Percentiles rank a stretch among this genome's conserved stretches.
These are phyloP conservation scores for Paracorniculantispora psalliotae DNA, from an alignment of 2,329 filamentous ascomycete species.

Conservation along the genomic window DNA sequence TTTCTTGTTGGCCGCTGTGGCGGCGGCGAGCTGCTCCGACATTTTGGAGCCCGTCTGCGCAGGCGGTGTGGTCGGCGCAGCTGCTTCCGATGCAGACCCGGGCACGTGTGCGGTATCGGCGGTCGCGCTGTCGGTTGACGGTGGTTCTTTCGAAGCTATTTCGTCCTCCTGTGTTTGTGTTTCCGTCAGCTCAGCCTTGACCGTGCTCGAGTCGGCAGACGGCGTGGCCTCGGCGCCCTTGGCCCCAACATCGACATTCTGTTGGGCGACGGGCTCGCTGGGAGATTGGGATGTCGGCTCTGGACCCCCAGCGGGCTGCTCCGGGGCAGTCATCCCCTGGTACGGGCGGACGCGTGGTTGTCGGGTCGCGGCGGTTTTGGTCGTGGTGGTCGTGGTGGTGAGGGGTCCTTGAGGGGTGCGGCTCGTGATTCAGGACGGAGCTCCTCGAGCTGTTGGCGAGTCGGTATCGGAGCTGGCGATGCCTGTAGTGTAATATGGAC, in stretches of 20 bases:
- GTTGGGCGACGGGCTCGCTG: neutral
- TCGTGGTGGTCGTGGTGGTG: neutral
- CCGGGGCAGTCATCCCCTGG: constrained; percentile 13
- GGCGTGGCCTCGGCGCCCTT: neutral
- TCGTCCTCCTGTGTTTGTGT: no score
- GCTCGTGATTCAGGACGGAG: constrained; percentile 2
- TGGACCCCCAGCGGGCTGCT: constrained; percentile 7
- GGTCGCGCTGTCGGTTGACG: neutral
- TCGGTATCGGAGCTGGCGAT: no score
- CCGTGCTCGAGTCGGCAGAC: neutral
- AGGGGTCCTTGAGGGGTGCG: neutral
- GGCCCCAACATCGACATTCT: neutral
- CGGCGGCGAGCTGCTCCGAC: neutral
- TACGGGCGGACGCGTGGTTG: neutral
- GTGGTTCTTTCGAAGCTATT: neutral
- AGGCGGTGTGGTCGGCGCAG: constrained; percentile 11
- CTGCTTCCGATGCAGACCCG: neutral
- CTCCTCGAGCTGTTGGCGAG: constrained; percentile 2
- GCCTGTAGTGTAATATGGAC: no score
- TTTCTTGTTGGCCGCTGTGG: neutral
- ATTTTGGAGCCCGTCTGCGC: constrained; percentile 4
- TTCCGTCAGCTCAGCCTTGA: no score
- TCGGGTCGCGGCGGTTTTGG: neutral
- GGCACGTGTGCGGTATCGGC: neutral
- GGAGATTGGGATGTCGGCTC: neutral